Base-by-base conservation (phyloP, 2,329 filamentous ascomycete species). In the Ascochyta pisi region DNA sequence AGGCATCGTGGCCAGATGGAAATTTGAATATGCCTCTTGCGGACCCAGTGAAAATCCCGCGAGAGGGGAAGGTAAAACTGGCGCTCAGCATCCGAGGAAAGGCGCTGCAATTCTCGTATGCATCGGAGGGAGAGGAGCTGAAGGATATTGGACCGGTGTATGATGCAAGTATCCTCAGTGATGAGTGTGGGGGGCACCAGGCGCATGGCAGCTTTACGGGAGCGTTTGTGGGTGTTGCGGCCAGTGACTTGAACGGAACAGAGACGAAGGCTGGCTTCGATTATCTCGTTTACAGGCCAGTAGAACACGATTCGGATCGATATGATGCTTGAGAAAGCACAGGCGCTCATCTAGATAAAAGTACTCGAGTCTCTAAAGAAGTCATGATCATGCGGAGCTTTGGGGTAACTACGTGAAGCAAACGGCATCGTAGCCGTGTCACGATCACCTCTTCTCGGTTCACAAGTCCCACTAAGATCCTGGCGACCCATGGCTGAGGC, bases 161-260 rank as follows among this genome's bases (percentile, higher is more conserved):
- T 40, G 84, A 88, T 62, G 85, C 85, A 0, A 84, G 83, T 6
- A 82, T 87, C 13, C 57, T 88, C 7, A 84, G 81, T 10, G 86
- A 88, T 62, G 86, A 88, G 73, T 88, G 85, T 54, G 85, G 85
- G 9, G 85, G 85, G 0, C 84, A 87, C 58, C 80, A 82, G 57
- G 79, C 76, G 2, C 84, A 87, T 59, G 85, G 85, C 1, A 88
- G 85, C 68, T 88, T 88, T 59, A 88, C 85, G 0, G 85, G 85
- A 0, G 83, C 85, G 3, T 75, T 75, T 58, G 71, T 74, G 8
- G 72, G 72, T 26, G 42, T 75, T 33, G 72, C 72, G 12, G 67
- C 65, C n/a, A 70, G 66, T 45, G 72, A 75, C 55, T 19, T 73
- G 24, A 70, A 75, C 54, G 71, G 69, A 13, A 60, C 62, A 16